phyloP scores from a whole-genome alignment of 495 filamentous ascomycete genomes.

The Hypoxylon fuscum region DNA sequence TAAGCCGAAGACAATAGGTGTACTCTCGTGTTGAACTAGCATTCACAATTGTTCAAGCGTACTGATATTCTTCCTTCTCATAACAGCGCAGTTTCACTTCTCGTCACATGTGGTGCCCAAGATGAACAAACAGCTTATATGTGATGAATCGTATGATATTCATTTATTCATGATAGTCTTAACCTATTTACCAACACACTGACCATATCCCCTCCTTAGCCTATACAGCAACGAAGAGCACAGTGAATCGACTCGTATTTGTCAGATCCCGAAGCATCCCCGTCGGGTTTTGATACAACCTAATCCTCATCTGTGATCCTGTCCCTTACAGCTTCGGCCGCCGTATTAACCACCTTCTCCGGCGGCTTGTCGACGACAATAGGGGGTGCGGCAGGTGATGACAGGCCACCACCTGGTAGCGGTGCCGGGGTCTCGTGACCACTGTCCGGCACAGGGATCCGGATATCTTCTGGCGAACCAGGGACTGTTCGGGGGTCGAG shows the following conservation, averaged over 20 bases:
- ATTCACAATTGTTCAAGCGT: no score
- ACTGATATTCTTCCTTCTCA: no score
- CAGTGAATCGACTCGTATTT: not conserved
- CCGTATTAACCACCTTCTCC: slow-evolving; percentile 56
- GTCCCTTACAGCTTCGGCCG: slow-evolving; percentile 55
- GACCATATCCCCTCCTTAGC: not conserved
- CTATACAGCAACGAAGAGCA: not conserved
- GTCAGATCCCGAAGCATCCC: not conserved
- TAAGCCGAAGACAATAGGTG: no score
- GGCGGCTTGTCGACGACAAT: slow-evolving; percentile 45
- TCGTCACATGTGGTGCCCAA: no score
- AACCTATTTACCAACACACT: slow-evolving; percentile 7
- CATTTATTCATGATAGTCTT: slow-evolving; percentile 7
- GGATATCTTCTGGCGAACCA: slow-evolving; percentile 82
- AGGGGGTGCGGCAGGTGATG: slow-evolving; percentile 47
- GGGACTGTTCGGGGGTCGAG: slow-evolving; percentile 61
- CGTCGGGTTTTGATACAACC: not conserved
- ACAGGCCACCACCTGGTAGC: slow-evolving; percentile 43
- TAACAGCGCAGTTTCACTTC: no score
- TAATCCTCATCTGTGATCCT: slow-evolving; percentile 60
- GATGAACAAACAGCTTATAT: no score
- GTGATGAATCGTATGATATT: no score
- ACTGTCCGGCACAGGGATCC: slow-evolving; percentile 74
- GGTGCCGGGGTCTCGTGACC: slow-evolving; percentile 27
- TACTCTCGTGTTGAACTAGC: no score